Evolutionary conservation across 768 basidiomycete species (phyloP).

Genomic region (Naganishia vaughanmartiniae): DNA sequence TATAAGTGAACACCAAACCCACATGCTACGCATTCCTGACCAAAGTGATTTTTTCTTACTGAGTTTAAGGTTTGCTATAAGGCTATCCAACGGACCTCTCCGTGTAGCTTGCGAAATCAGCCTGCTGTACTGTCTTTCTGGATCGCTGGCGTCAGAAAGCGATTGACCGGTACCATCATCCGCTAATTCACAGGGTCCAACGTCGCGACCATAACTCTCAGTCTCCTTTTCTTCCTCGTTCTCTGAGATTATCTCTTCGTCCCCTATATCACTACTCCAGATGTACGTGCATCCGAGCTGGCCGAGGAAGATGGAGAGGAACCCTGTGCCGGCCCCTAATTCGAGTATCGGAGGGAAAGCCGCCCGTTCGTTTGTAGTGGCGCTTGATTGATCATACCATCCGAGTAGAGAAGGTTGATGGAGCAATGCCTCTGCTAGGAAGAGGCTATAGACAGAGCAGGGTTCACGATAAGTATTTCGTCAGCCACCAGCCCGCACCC

Average conservation of each 20-base stretch:
- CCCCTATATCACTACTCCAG: slow-evolving; percentile 29
- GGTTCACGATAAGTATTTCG: not conserved
- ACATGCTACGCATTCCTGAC: not conserved
- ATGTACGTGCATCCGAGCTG: slow-evolving; percentile 34
- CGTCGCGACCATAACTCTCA: not conserved
- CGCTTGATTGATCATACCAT: not conserved
- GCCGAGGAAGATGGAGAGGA: slow-evolving; percentile 44
- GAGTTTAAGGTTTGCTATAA: slow-evolving; percentile 19
- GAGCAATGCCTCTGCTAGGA: slow-evolving; percentile 7
- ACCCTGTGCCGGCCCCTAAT: slow-evolving; percentile 49
- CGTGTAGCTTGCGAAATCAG: not conserved
- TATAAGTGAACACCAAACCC: not conserved
- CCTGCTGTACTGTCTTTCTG: not conserved
- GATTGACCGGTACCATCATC: not conserved
- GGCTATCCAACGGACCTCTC: slow-evolving; percentile 4
- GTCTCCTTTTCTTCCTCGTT: not conserved
- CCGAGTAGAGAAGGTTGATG: not conserved
- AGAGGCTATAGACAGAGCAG: not conserved
- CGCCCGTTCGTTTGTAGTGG: not conserved
- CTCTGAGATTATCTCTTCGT: slow-evolving; percentile 3
- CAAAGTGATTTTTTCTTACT: not conserved
- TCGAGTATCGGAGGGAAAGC: slow-evolving; percentile 33
- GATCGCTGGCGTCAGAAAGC: not conserved
- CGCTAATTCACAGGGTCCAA: not conserved
- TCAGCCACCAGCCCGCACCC: not conserved